These are phyloP conservation scores for Diaporthe aspalathi DNA, from an alignment of 2,329 filamentous ascomycete genomes.

Conservation along the genomic window DNA sequence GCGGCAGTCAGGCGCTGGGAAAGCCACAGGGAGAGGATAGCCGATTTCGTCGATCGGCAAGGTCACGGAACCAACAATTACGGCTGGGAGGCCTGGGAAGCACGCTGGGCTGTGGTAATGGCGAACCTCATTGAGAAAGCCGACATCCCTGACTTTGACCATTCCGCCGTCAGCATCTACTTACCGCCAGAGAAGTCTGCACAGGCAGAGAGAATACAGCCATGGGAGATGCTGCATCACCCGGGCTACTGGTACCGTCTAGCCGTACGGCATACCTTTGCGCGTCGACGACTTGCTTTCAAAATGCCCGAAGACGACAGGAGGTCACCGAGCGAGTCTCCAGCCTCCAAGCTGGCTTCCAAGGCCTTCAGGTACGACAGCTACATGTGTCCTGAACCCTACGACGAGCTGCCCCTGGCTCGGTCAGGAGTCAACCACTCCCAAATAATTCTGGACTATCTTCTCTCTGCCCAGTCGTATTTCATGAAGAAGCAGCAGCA, in stretches of 20 bases:
- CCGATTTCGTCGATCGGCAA: conserved; percentile 81
- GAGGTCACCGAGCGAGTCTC: conserved; percentile 59
- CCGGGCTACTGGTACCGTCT: conserved; percentile 74
- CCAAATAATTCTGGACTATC: conserved; percentile 63
- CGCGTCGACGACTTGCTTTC: conserved; percentile 64
- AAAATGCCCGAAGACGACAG: conserved; percentile 71
- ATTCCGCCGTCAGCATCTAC: conserved; percentile 58
- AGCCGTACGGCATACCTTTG: conserved; percentile 67
- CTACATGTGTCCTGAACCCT: conserved; percentile 73
- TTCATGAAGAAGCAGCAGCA: conserved; percentile 66
- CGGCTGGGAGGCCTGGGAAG: conserved; percentile 94
- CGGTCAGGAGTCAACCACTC: conserved; percentile 65
- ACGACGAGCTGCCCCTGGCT: conserved; percentile 67
- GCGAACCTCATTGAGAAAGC: conserved; percentile 68
- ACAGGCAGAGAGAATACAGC: conserved; percentile 67
- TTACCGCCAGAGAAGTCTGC: conserved; percentile 69
- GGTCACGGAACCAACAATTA: conserved; percentile 90
- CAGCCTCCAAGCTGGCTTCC: conserved; percentile 58
- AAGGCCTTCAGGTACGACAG: conserved; percentile 71
- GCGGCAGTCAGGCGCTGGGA: conserved; percentile 85
- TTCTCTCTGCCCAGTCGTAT: conserved; percentile 63
- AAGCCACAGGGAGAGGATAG: conserved; percentile 78
- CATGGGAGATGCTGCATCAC: conserved; percentile 74
- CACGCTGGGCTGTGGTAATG: conserved; percentile 75
- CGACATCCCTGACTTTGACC: conserved; percentile 61